Evolutionary conservation across 306 rosid species (phyloP).

Genomic region (Quercus dentata): DNA sequence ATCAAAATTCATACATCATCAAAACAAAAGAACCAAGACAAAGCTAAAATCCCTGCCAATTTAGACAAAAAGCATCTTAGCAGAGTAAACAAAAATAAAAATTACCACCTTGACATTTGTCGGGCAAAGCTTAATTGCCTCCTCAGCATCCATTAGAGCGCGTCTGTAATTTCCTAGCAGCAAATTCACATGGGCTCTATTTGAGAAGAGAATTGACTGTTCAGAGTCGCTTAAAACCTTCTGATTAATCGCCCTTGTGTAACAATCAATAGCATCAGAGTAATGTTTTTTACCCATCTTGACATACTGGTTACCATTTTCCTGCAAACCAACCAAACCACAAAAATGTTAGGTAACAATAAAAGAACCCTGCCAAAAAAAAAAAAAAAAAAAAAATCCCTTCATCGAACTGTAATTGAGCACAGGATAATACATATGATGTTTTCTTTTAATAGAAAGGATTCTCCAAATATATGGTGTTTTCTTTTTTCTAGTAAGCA

Average conservation of each 20-base stretch:
- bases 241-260: constrained; percentile 81
- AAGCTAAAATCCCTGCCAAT: not conserved
- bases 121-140: constrained; percentile 62
- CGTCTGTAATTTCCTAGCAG: constrained; percentile 81
- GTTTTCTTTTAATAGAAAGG: not conserved
- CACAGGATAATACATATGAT: not conserved
- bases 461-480: not conserved
- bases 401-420: not conserved
- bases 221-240: constrained; percentile 59
- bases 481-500: not conserved
- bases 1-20: constrained; percentile 17
- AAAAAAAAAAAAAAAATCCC: not conserved
- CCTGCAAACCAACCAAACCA: constrained; percentile 44
- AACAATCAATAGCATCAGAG: constrained; percentile 83
- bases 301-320: constrained; percentile 77
- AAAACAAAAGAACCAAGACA: constrained; percentile 22
- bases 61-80: not conserved
- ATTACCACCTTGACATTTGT: constrained; percentile 67
- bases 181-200: constrained; percentile 84
- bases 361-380: not conserved
- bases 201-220: constrained; percentile 57
- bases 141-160: constrained; percentile 73
- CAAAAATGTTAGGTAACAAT: not conserved
- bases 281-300: constrained; percentile 82
- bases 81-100: not conserved